Conservation (phyloP, 1,284 basidiomycete species). For the Ustilago lituana region DNA sequence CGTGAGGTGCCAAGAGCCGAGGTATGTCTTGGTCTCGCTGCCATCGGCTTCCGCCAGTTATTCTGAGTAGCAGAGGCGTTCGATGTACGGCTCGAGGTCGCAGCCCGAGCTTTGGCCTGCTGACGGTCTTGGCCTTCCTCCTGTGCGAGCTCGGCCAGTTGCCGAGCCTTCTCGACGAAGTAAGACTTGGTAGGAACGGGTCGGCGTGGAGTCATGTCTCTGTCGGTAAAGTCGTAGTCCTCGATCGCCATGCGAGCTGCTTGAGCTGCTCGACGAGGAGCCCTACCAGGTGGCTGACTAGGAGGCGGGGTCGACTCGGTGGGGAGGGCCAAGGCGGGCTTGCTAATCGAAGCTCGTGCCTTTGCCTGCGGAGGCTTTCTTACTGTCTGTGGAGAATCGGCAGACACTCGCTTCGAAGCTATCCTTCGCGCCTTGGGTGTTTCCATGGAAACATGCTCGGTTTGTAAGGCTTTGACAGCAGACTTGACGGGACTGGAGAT, state of each 20-base stretch:
- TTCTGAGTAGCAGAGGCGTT: not conserved
- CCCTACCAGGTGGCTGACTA: slow-evolving; percentile 9
- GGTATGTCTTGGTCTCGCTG: slow-evolving; percentile 11
- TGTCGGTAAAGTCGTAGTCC: slow-evolving; percentile 45
- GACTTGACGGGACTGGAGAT: slow-evolving; percentile 1
- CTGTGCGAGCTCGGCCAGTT: slow-evolving; percentile 23
- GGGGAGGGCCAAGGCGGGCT: not conserved
- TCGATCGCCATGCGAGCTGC: slow-evolving; percentile 37
- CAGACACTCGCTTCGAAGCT: not conserved
- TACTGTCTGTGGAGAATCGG: slow-evolving; percentile 9
- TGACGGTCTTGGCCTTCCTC: slow-evolving; percentile 12
- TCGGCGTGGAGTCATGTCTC: slow-evolving; percentile 43
- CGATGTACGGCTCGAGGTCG: no score
- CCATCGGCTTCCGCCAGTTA: slow-evolving; percentile 19
- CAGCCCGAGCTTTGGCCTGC: not conserved
- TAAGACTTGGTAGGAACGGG: slow-evolving; percentile 45
- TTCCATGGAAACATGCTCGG: not conserved
- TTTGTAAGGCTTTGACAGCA: not conserved
- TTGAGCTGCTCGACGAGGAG: slow-evolving; percentile 38
- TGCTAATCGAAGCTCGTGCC: not conserved
- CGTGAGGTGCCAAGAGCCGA: not conserved
- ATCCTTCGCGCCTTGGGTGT: slow-evolving; percentile 15
- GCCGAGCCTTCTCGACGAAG: slow-evolving; percentile 34
- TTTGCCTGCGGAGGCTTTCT: not conserved
- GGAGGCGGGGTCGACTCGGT: slow-evolving; percentile 26